Conservation (phyloP, 2,329 filamentous ascomycete genomes). For the Sarocladiaceae sp. region DNA sequence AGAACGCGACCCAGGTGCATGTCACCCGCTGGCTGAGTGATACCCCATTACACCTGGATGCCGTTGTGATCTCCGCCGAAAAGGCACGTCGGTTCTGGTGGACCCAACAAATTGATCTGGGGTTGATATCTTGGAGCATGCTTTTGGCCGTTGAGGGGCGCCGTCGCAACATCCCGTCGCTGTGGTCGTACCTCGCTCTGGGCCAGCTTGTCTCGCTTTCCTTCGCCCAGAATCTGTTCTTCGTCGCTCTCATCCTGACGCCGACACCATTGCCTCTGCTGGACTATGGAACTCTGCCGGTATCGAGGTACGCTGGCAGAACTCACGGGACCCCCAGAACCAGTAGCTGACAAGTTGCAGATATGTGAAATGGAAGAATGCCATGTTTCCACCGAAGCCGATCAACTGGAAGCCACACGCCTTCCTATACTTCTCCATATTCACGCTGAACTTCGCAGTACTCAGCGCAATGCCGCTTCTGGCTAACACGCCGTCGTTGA, state of each 20-base stretch:
- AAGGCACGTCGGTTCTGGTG: conserved; percentile 56
- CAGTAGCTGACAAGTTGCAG: conserved; percentile 3
- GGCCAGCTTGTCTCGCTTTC: conserved; percentile 56
- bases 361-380: conserved; percentile 22
- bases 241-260: conserved; percentile 52
- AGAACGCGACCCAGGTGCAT: conserved; percentile 26
- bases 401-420: conserved; percentile 38
- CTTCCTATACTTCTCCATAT: conserved; percentile 26
- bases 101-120: conserved; percentile 56
- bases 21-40: conserved; percentile 50
- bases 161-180: conserved; percentile 49
- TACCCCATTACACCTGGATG: conserved; percentile 46
- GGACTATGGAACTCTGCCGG: conserved; percentile 20
- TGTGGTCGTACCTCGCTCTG: conserved; percentile 54
- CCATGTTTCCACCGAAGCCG: conserved; percentile 35
- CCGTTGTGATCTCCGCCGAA: conserved; percentile 50
- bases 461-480: conserved; percentile 35
- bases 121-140: conserved; percentile 49
- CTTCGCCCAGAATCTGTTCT: conserved; percentile 61
- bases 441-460: conserved; percentile 30
- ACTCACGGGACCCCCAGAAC: too few relatives aligned
- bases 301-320: conserved; percentile 23
- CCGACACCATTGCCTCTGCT: conserved; percentile 39
- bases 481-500: conserved; percentile 36
- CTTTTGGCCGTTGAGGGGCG: conserved; percentile 57